Conservation (phyloP, 352 stramenopile species). For the Aphanomyces euteiches region DNA sequence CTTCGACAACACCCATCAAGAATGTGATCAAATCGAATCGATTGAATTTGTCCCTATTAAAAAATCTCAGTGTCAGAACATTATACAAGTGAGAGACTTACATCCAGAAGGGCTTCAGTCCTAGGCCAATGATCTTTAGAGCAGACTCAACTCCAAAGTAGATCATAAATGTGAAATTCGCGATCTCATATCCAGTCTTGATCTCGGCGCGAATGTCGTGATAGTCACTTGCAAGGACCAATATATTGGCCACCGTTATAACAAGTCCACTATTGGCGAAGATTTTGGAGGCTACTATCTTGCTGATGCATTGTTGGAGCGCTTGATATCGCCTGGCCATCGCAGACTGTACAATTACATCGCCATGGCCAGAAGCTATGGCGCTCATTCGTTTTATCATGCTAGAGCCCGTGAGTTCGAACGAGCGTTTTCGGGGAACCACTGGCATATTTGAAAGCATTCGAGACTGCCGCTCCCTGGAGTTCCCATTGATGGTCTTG, state of each 20-base stretch:
- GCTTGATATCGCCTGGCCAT: not conserved
- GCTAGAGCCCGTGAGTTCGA: not conserved
- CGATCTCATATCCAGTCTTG: conserved; percentile 12
- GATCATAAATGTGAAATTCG: conserved; percentile 46
- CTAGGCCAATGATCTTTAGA: conserved; percentile 64
- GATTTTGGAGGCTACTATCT: conserved; percentile 22
- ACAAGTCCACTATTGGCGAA: conserved; percentile 67
- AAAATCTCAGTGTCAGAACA: conserved; percentile 6
- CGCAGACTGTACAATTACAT: not conserved
- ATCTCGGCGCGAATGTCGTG: conserved; percentile 43
- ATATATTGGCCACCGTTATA: conserved; percentile 82
- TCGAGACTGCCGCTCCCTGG: not conserved
- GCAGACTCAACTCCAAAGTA: conserved; percentile 47
- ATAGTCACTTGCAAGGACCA: conserved; percentile 73
- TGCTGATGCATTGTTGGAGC: conserved; percentile 30
- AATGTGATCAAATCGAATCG: conserved; percentile 60
- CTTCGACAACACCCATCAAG: conserved; percentile 46
- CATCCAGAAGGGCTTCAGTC: conserved; percentile 39
- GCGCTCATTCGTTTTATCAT: conserved; percentile 1
- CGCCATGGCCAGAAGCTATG: not conserved
- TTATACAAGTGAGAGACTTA: conserved; percentile 1
- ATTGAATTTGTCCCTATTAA: conserved; percentile 45
- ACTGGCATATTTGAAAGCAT: not conserved
- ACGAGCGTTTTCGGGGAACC: not conserved
- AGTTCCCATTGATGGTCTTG: not conserved